Base-by-base conservation (phyloP, 2,329 filamentous ascomycete genomes). In the Sporothrix phasma region DNA sequence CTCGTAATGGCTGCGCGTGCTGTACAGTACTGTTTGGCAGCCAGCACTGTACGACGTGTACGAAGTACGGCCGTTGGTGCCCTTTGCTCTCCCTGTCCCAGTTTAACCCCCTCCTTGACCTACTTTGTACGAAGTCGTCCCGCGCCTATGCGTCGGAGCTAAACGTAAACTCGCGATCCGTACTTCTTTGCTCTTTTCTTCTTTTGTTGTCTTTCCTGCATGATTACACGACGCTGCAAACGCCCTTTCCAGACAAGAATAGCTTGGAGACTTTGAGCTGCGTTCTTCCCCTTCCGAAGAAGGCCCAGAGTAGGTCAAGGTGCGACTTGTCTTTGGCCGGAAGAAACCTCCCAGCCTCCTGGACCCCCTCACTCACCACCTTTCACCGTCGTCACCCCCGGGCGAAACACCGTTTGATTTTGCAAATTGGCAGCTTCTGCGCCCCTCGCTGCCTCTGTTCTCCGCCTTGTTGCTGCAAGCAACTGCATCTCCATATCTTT, bases 341-440 rank as follows among this genome's bases (percentile, higher is more conserved):
- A 59, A 45, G 39, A 24, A 31, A 5, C 37, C 37, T 10, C 34
- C 54, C 54, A 26, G 37, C 34, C 53, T 26, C n/a, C 53, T 5
- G 6, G 8, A 8, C 59, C 31, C 31, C 41, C n/a, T 41, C 43
- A 37, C 45, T 49, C 24, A 37, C 31, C n/a, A 8, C 60, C 45
- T 24, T 58, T 26, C 39, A 31, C 39, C 24, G 13, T 26, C 34
- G 19, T 58, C 53, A 37, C 22, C 17, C n/a, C 24, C 22, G 4
- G 24, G 26, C 19, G 19, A 31, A 41, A 62, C 37, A n/a, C 56
- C 56, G 47, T 54, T 54, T 37, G 46, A 61, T 64, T 47, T 64
- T 64, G 56, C 63, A 64, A 45, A 61, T 49, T 37, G 13, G 19
- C 54, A 41, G 31, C 31, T 1, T 43, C 37, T 37, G 24, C 34